Percentiles rank a stretch among this genome's conserved stretches.
These are phyloP conservation scores for Colletotrichum truncatum DNA, from an alignment of 2,329 filamentous ascomycete species.

Conservation along the genomic window DNA sequence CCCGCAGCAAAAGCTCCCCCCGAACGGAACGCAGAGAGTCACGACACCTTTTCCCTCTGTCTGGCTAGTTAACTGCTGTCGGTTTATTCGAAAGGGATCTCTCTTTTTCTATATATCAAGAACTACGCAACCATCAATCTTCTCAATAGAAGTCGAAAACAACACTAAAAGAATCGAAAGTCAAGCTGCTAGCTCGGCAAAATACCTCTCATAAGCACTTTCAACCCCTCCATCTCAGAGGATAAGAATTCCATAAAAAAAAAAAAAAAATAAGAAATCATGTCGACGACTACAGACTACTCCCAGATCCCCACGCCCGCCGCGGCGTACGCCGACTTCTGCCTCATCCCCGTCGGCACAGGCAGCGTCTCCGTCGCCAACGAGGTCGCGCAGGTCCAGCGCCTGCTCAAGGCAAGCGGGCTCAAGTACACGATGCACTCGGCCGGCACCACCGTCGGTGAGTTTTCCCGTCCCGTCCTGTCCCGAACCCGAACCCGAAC, in stretches of 20 bases:
- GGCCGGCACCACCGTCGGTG: constrained; percentile 91
- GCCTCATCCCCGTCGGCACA: constrained; percentile 89
- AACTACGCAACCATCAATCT: too few species aligned
- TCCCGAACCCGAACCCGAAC: too few species aligned
- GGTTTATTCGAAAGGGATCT: too few species aligned
- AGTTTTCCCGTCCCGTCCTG: constrained; percentile 39
- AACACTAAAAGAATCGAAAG: too few species aligned
- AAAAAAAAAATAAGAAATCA: background rate
- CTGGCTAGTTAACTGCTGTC: too few species aligned
- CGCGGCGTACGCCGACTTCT: constrained; percentile 88
- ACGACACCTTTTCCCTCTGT: background rate
- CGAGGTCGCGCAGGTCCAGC: constrained; percentile 90
- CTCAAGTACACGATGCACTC: constrained; percentile 91
- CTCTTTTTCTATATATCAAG: too few species aligned
- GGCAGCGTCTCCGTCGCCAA: constrained; percentile 78
- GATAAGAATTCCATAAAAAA: too few species aligned
- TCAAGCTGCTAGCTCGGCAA: too few species aligned
- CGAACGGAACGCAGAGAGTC: background rate
- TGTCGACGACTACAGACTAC: constrained; percentile 51
- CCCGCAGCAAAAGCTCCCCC: background rate
- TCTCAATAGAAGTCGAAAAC: too few species aligned
- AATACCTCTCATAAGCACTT: too few species aligned
- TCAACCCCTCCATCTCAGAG: too few species aligned
- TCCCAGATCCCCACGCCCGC: constrained; percentile 69
- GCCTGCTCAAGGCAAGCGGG: constrained; percentile 81